phyloP scores from a whole-genome alignment of 192 early-diverging fungal species.

The Backusella luteola region DNA sequence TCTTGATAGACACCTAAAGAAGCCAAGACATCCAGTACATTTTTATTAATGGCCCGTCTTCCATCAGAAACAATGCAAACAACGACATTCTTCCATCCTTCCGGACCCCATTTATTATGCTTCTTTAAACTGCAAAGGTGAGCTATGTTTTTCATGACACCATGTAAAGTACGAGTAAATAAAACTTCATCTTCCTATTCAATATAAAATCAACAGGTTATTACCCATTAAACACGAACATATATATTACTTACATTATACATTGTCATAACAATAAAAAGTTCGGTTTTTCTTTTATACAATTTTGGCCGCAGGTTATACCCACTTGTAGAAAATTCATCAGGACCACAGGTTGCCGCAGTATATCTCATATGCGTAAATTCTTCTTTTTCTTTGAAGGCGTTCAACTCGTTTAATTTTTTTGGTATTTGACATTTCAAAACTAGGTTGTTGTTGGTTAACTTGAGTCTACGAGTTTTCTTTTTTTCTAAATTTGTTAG shows the following conservation, averaged over 20 bases:
- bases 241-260: slow-evolving; percentile 47
- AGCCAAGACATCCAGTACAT: slow-evolving; percentile 62
- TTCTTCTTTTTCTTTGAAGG: slow-evolving; percentile 65
- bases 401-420: slow-evolving; percentile 49
- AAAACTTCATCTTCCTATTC: slow-evolving; percentile 65
- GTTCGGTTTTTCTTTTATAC: slow-evolving; percentile 65
- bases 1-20: slow-evolving; percentile 78
- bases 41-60: slow-evolving; percentile 56
- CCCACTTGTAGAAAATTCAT: slow-evolving; percentile 71
- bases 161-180: slow-evolving; percentile 68
- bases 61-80: slow-evolving; percentile 78
- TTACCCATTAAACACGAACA: neutral
- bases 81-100: slow-evolving; percentile 74
- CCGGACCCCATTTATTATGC: slow-evolving; percentile 50
- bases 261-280: slow-evolving; percentile 88
- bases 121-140: slow-evolving; percentile 61
- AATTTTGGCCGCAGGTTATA: slow-evolving; percentile 82
- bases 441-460: slow-evolving; percentile 72
- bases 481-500: neutral
- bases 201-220: neutral
- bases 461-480: slow-evolving; percentile 41
- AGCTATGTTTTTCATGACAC: slow-evolving; percentile 71
- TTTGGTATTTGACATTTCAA: slow-evolving; percentile 68
- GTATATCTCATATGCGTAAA: slow-evolving; percentile 96
- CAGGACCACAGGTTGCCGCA: slow-evolving; percentile 82